Base-by-base conservation (phyloP, 1,284 basidiomycete species). In the Ganoderma leucocontextum region DNA sequence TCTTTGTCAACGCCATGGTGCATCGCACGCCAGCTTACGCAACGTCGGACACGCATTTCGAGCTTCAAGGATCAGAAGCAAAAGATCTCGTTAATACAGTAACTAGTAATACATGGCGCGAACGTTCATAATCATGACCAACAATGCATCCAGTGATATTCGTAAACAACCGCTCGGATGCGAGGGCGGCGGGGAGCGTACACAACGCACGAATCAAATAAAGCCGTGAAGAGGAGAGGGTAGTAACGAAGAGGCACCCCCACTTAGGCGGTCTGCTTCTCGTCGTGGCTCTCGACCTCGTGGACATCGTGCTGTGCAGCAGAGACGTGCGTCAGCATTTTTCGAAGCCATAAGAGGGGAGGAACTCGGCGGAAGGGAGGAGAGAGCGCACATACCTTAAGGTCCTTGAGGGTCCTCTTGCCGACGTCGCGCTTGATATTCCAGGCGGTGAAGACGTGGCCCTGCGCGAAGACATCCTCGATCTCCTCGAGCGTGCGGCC, bases 401-500 rank as follows among this genome's bases (percentile, higher is more conserved):
- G 77, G n/a, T 89, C 80, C 36, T 81, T 77, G 68, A 91, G 78
- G 1, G 85, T 87, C 84, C 85, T 89, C 82, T 83, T 86, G 1
- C 92, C 92, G 35, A 91, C 87, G 53, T 88, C 78, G 67, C 85
- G 83, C 52, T 83, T 82, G 74, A 93, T 85, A 69, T 84, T 85
- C 91, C 91, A 94, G 7, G 92, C 91, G n/a, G 86, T 82, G 79
- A 91, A 93, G 22, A 79, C 76, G 74, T 94, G 87, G 0, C 91
- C 91, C 72, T 89, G 85, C 12, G 81, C 80, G 80, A 94, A 94
- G 70, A 94, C 86, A 0, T 89, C 91, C 76, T 94, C 92, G 64
- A 93, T 85, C 80, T 93, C 91, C 80, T 93, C 91, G 22, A 93
- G 85, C 15, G 89, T 87, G 2, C 90, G 85, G 2, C 88, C 87